Base-by-base conservation (phyloP, 2,329 filamentous ascomycete species). In the Colletotrichum paranaense region DNA sequence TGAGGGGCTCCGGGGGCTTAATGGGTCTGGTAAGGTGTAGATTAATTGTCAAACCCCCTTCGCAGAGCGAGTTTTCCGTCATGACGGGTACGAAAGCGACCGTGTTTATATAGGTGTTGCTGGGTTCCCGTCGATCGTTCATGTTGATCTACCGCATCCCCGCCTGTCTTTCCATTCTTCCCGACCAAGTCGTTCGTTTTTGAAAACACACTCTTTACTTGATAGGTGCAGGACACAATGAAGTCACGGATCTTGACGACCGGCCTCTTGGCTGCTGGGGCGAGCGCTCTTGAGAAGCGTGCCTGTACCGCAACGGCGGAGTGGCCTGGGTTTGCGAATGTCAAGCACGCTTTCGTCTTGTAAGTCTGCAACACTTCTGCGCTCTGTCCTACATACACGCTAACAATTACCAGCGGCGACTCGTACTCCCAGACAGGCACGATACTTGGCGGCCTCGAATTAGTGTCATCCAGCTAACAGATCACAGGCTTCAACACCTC, bases 401-500 rank as follows among this genome's bases (percentile, higher is more conserved):
- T 62, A 28, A 60, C 53, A 35, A 4, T 28, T 32, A 56, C 11
- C 62, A 81, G 80, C 35, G 80, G 80, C n/a, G 80, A 81, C 67
- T 81, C 80, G 6, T 81, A 81, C 59, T 79, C 79, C 3, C 78
- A 81, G 28, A 81, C 80, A 0, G 46, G 46, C 28, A 66, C 22
- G 46, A 26, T 26, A 28, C 7, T 16, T 16, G 26, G 32, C 28
- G 4, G 0, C 16, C 9, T 26, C 14, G 62, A 3, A 30, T 12
- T 3, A n/a, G 8, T 30, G n/a, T 12, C 26, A 7, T 14, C 8
- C 4, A 32, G 66, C 58, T 74, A 68, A 68, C 3, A 22, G 78
- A 74, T 5, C 59, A 22, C 80, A 72, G 87, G 88, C 9, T 93
- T 93, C 80, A 81, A 91, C 72, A 81, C 87, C 55, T 85, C 81